Conservation (phyloP, 306 rosid species). For the Fagus crenata region DNA sequence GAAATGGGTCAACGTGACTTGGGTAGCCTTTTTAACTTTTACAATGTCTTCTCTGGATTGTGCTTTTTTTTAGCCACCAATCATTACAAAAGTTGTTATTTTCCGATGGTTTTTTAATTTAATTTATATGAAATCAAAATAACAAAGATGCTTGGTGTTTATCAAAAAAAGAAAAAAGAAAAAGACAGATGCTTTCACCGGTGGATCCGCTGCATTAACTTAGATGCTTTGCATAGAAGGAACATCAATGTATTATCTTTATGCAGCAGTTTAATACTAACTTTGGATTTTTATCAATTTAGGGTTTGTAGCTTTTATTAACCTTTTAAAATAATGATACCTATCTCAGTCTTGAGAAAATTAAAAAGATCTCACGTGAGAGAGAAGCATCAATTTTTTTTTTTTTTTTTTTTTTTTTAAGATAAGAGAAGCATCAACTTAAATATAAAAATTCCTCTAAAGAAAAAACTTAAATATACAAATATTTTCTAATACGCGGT, state of each 20-base stretch:
- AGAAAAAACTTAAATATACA: too few relatives aligned
- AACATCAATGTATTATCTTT: neutral
- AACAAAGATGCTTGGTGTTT: too few relatives aligned
- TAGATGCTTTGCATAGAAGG: conserved; percentile 16
- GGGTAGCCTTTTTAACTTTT: neutral
- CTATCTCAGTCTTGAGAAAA: neutral
- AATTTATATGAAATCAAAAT: too few relatives aligned
- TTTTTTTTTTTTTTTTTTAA: too few relatives aligned
- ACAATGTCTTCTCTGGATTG: neutral
- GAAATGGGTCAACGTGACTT: conserved; percentile 13
- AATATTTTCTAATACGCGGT: conserved; percentile 7
- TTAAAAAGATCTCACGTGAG: neutral
- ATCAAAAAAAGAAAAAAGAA: conserved; percentile 7
- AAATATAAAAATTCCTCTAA: too few relatives aligned
- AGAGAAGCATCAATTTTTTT: neutral
- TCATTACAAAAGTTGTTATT: neutral
- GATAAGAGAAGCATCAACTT: neutral
- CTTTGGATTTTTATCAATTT: neutral
- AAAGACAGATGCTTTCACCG: conserved; percentile 30
- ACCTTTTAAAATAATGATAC: neutral
- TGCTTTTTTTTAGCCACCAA: neutral
- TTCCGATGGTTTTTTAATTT: too few relatives aligned
- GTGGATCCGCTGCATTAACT: conserved; percentile 31
- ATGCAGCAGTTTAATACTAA: neutral
- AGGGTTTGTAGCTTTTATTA: neutral